Base-by-base conservation (phyloP, 305 asterid species). In the Solanum aculeatissimum region DNA sequence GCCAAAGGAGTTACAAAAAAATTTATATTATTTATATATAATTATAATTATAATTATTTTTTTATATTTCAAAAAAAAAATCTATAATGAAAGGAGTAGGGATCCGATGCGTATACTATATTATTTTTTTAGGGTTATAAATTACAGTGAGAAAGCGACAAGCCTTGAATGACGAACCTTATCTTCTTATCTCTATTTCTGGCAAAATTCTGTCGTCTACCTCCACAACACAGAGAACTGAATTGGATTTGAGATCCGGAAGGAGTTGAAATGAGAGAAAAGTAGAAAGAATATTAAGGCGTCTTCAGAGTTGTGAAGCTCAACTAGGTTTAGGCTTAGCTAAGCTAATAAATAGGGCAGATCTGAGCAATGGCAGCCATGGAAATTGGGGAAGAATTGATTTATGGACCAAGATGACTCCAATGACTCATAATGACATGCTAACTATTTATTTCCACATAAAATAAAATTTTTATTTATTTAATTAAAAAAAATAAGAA, bases 181-280 rank as follows among this genome's bases (percentile, higher is more conserved):
- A 88, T 88, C 90, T 88, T 88, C 90, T 88, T 78, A 42, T 88
- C 80, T 42, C 23, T 49, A 47, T 49, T 63, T 29, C 74, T 38
- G 82, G 15, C 79, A 57, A 21, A 21, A 9, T 7, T 53, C 7
- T 35, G 40, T 35, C 19, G 70, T 66, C 47, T 12, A 29, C 53
- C 9, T 47, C 80, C 43, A 27, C 58, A 8, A 71, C 43, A 60
- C 19, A 45, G n/a, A 38, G 4, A 25, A 11, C 32, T 32, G 75
- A 66, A 66, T 66, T 7, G 21, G 7, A 3, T 66, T 32, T 32
- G 7, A 66, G 75, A 35, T 68, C 75, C 6, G 16, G 38, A 3
- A 68, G 14, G 9, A 18, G 72, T 38, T 27, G 21, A 14, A 14
- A 19, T 14, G n/a, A 63, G 21, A 3, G 0, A 38, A 35, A 65